Percentiles rank a stretch among this genome's conserved stretches.
These are phyloP conservation scores for Kazachstania psychrophila DNA, from an alignment of 805 yeast species.

Conservation along the genomic window DNA sequence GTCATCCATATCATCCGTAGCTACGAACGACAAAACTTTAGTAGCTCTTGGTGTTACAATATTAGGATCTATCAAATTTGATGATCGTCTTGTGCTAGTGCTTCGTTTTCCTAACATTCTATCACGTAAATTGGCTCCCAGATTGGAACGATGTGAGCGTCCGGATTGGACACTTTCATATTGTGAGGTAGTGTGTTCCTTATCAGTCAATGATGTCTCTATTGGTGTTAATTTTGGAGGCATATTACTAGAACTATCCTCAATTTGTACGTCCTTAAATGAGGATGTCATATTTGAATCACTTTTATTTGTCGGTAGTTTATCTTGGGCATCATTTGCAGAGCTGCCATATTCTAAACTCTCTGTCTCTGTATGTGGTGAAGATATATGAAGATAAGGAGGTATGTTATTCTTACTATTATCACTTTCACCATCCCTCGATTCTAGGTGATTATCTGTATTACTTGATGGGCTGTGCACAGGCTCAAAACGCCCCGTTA, in stretches of 20 bases:
- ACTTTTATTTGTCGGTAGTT: not conserved
- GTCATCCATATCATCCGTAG: constrained; percentile 27
- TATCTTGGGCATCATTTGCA: not conserved
- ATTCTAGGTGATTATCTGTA: no score
- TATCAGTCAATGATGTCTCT: no score
- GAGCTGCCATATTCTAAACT: constrained; percentile 3
- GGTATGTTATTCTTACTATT: constrained; percentile 6
- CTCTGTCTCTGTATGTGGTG: constrained; percentile 11
- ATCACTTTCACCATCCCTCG: constrained; percentile 3
- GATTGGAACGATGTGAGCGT: constrained; percentile 1
- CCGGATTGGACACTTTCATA: no score
- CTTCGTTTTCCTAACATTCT: constrained; percentile 1
- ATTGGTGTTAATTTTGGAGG: constrained; percentile 13
- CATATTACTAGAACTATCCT: not conserved
- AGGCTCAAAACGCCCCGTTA: constrained; percentile 18
- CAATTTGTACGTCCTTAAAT: constrained; percentile 8
- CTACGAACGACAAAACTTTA: constrained; percentile 22
- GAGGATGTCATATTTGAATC: constrained; percentile 10
- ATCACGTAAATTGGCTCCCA: not conserved
- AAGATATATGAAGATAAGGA: constrained; percentile 15
- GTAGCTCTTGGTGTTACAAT: constrained; percentile 17
- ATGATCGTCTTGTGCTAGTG: constrained; percentile 4
- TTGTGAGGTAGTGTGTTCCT: no score
- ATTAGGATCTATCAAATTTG: constrained; percentile 5
- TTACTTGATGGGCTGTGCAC: constrained; percentile 1